Percentiles rank a stretch among this genome's conserved stretches.
Evolutionary conservation across 352 stramenopile genomes (phyloP).

Genomic region (Globisporangium camurandrum): DNA sequence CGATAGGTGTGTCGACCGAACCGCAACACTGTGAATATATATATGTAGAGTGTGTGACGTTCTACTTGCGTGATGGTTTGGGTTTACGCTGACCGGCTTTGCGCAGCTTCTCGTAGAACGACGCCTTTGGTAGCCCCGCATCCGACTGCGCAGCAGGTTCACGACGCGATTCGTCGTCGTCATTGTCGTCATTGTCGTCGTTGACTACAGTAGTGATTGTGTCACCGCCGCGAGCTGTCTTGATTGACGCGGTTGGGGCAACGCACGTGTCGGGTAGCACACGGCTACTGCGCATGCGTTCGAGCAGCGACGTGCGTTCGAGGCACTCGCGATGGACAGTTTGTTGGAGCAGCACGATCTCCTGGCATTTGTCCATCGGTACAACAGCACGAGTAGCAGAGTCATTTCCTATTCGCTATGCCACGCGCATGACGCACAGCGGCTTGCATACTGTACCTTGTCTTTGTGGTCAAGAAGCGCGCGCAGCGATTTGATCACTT

Average conservation of each 20-base stretch:
- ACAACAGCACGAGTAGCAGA: too few relatives aligned
- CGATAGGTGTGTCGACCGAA: too few relatives aligned
- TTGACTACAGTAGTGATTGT: too few relatives aligned
- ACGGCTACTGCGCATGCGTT: constrained; percentile 64
- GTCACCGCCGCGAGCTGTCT: too few relatives aligned
- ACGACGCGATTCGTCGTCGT: constrained; percentile 15
- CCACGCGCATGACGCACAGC: constrained; percentile 22
- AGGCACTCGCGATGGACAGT: constrained; percentile 80
- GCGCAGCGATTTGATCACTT: constrained; percentile 32
- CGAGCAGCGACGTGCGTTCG: constrained; percentile 66
- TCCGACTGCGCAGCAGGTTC: constrained; percentile 8
- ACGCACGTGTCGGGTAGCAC: constrained; percentile 63
- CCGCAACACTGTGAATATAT: too few relatives aligned
- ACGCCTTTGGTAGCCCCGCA: constrained; percentile 29
- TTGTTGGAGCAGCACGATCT: constrained; percentile 68
- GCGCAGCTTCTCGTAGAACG: constrained; percentile 75
- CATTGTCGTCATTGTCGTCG: background rate
- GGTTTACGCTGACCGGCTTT: constrained; percentile 43
- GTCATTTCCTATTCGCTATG: too few relatives aligned
- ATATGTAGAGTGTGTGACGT: background rate
- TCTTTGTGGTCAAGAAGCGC: constrained; percentile 44
- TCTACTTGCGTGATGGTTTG: constrained; percentile 38
- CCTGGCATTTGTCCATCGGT: constrained; percentile 18
- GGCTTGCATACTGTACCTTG: too few relatives aligned
- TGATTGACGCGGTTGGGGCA: too few relatives aligned